phyloP scores from a whole-genome alignment of 164 flowering plant species.

The Stephania japonica region DNA sequence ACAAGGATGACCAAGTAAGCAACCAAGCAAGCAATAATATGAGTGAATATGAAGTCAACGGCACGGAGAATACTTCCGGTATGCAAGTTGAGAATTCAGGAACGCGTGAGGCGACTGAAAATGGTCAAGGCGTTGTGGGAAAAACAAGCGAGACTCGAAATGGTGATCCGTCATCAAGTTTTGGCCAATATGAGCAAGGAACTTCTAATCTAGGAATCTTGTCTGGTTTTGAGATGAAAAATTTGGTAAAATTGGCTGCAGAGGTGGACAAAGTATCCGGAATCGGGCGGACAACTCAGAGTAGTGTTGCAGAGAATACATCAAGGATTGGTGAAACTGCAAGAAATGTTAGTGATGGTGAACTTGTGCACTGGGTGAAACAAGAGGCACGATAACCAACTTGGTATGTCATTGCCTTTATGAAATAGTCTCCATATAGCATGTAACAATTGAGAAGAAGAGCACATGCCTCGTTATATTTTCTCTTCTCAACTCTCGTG shows the following conservation, averaged over 20 bases:
- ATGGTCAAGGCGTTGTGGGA: not conserved
- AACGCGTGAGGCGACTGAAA: constrained; percentile 1
- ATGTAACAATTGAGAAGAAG: not conserved
- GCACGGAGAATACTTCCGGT: constrained; percentile 4
- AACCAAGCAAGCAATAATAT: not conserved
- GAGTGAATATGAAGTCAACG: constrained; percentile 8
- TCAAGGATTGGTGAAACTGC: not conserved
- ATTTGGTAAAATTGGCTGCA: not conserved
- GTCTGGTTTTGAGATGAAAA: constrained; percentile 1
- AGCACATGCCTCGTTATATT: not conserved
- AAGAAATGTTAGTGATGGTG: not conserved
- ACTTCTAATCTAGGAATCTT: not conserved
- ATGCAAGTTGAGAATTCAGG: constrained; percentile 8
- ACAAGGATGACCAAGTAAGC: constrained; percentile 10
- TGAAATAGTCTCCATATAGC: not conserved
- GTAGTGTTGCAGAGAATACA: constrained; percentile 1
- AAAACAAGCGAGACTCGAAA: constrained; percentile 2
- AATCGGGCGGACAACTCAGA: not conserved
- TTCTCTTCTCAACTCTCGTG: not conserved
- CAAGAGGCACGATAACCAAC: not conserved
- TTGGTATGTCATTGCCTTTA: not conserved
- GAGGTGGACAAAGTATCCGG: constrained; percentile 9
- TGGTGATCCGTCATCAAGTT: constrained; percentile 8
- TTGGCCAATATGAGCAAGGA: constrained; percentile 13
- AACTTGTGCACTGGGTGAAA: not conserved